Evolutionary conservation across 371 early-diverging fungal genomes (phyloP).

Genomic region (Capniomyces stellatus): DNA sequence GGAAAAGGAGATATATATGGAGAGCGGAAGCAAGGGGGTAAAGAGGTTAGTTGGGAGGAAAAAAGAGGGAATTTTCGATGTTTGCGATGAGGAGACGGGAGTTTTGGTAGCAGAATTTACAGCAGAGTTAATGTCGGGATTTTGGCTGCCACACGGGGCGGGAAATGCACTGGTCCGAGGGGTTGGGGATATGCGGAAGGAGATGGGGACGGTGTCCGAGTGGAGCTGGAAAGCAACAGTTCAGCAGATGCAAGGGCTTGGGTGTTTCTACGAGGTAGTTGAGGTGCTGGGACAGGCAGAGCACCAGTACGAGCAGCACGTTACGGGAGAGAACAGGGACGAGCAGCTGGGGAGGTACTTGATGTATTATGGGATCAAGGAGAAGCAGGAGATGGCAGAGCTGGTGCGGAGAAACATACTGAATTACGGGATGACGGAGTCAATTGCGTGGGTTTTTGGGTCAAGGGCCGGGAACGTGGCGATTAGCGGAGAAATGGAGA

Average conservation of each 20-base stretch:
- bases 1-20: neutral
- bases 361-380: neutral
- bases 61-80: neutral
- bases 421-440: neutral
- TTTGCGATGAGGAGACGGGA: neutral
- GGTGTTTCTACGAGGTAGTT: neutral
- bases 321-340: neutral
- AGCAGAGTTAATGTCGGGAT: neutral
- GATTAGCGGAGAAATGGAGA: neutral
- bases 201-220: neutral
- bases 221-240: neutral
- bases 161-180: neutral
- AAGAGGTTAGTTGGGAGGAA: neutral
- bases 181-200: neutral
- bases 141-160: neutral
- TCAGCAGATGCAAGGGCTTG: neutral
- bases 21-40: neutral
- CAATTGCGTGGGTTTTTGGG: neutral
- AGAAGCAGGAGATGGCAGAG: neutral
- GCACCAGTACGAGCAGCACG: neutral
- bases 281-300: neutral
- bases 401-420: neutral
- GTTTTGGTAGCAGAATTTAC: neutral
- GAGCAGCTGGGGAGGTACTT: neutral
- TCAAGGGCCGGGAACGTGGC: neutral